Evolutionary conservation across 331 rosid genomes (phyloP).

Genomic region (Quercus tomentella): DNA sequence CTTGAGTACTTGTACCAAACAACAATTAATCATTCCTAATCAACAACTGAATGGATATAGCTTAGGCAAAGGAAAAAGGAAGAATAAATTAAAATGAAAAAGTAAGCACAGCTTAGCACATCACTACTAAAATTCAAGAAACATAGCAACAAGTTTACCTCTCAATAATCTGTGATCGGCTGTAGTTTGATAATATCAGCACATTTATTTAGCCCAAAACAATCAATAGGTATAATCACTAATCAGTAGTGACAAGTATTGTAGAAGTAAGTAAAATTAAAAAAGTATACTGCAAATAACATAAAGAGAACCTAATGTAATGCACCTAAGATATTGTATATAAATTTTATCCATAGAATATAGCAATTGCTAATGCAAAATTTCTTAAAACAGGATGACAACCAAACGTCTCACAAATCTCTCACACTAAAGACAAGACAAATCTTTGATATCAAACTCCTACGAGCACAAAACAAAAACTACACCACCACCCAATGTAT

Average conservation of each 20-base stretch:
- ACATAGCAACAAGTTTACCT: conserved; percentile 31
- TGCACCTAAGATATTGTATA: too few species aligned
- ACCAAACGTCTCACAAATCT: too few species aligned
- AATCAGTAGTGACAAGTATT: neutral
- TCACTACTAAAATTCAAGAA: neutral
- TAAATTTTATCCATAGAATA: too few species aligned
- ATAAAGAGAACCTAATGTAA: too few species aligned
- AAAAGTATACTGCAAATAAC: neutral
- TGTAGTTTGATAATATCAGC: conserved; percentile 68
- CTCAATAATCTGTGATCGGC: conserved; percentile 62
- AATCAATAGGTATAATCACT: neutral
- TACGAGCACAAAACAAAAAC: too few species aligned
- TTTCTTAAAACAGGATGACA: neutral
- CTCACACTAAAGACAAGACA: neutral
- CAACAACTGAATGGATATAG: neutral
- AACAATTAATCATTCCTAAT: neutral
- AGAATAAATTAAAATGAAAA: neutral
- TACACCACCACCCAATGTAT: too few species aligned
- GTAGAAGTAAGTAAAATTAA: too few species aligned
- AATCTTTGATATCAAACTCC: too few species aligned
- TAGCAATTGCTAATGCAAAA: neutral
- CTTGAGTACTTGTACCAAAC: neutral
- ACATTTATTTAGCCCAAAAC: conserved; percentile 3
- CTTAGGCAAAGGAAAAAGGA: neutral
- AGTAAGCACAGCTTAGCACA: neutral